Conservation (phyloP, 768 basidiomycete species). For the Flagelloscypha sp. region DNA sequence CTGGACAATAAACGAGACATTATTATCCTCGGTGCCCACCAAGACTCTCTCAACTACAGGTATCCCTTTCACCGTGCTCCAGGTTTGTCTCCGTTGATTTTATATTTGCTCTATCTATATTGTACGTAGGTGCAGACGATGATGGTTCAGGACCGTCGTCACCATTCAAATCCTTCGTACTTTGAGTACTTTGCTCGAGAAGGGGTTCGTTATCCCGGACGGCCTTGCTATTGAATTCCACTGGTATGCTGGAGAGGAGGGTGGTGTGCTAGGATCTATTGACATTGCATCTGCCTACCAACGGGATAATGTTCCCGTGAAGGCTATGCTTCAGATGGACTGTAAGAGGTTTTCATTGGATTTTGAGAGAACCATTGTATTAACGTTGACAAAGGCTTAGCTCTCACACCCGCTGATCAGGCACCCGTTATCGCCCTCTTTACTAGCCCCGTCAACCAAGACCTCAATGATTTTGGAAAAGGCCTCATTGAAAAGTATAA, state of each 20-base stretch:
- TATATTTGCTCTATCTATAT: too few species aligned
- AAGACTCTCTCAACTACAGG: slow-evolving; percentile 33
- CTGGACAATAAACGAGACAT: too few species aligned
- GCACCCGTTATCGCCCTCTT: too few species aligned
- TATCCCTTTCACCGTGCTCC: slow-evolving; percentile 33
- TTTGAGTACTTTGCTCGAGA: slow-evolving; percentile 30
- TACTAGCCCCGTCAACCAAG: too few species aligned
- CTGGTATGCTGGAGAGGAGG: slow-evolving; percentile 40
- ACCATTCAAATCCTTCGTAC: slow-evolving; percentile 33
- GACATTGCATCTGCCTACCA: slow-evolving; percentile 46
- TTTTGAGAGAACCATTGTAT: too few species aligned
- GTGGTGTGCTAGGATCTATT: slow-evolving; percentile 41
- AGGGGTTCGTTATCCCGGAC: slow-evolving; percentile 28
- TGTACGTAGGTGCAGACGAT: slow-evolving; percentile 44
- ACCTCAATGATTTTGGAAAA: too few species aligned
- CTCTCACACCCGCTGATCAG: too few species aligned
- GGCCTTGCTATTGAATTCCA: slow-evolving; percentile 40
- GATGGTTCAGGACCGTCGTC: slow-evolving; percentile 38
- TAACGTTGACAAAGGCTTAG: too few species aligned
- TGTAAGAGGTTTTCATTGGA: too few species aligned
- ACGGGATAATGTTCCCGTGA: slow-evolving; percentile 32
- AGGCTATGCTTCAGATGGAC: slow-evolving; percentile 42
- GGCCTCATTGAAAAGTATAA: too few species aligned
- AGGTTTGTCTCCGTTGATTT: too few species aligned
- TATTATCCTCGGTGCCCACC: slow-evolving; percentile 32